A percentile compares a stretch with the other conserved stretches of the same genome.
Evolutionary conservation across 2,329 filamentous ascomycete genomes (phyloP).

Genomic region (Mycosphaerella sp.): DNA sequence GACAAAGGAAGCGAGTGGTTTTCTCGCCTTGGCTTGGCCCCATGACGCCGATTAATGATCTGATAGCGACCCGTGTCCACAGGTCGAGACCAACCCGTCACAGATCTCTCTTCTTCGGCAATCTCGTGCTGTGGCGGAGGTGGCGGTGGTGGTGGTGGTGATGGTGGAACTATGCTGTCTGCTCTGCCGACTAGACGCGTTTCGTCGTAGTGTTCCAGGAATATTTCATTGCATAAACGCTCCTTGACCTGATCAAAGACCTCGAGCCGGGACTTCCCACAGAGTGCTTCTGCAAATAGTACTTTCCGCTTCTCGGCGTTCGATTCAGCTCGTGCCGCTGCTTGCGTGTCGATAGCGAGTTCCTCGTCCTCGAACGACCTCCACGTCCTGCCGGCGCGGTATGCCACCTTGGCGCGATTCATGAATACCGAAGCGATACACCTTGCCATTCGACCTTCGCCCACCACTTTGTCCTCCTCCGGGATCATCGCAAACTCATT

Average conservation of each 20-base stretch:
- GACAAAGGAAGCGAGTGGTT: background rate
- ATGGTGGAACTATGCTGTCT: constrained; percentile 5
- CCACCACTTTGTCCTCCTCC: background rate
- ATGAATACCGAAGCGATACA: constrained; percentile 20
- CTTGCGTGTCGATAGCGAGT: constrained; percentile 12
- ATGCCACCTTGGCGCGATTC: constrained; percentile 22
- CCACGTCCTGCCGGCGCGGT: constrained; percentile 7
- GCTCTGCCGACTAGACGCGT: background rate
- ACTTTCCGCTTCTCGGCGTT: constrained; percentile 8
- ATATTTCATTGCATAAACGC: constrained; percentile 23
- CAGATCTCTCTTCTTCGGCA: background rate
- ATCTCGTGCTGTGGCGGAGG: background rate
- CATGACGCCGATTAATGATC: too few relatives aligned
- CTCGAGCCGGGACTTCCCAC: constrained; percentile 17
- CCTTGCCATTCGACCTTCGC: constrained; percentile 1
- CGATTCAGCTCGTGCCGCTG: constrained; percentile 8
- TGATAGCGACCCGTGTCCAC: background rate
- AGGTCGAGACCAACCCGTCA: background rate
- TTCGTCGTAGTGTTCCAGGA: constrained; percentile 9
- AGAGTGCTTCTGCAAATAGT: constrained; percentile 9
- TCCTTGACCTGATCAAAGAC: constrained; percentile 20
- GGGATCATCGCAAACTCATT: constrained; percentile 11
- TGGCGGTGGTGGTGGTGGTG: background rate
- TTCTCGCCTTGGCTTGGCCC: background rate
- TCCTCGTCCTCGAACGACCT: constrained; percentile 22